Conservation (phyloP, 2,329 filamentous ascomycete species). For the Xylaria sp. region DNA sequence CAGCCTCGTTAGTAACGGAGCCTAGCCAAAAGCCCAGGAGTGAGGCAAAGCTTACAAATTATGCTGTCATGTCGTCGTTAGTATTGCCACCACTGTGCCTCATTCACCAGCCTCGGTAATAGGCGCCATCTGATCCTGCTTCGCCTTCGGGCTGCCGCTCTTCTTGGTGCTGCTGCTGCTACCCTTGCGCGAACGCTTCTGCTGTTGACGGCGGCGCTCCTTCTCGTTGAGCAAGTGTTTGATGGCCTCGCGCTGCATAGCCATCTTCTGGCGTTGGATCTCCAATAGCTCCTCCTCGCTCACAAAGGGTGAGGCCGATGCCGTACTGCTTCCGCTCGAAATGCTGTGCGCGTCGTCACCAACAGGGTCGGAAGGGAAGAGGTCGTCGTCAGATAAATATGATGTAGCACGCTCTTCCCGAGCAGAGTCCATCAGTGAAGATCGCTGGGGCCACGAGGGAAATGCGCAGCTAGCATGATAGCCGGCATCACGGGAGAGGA, state of each 20-base stretch:
- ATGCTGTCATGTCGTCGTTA: conserved; percentile 35
- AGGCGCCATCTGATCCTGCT: conserved; percentile 57
- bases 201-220: conserved; percentile 55
- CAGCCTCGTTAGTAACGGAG: conserved; percentile 10
- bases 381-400: conserved; percentile 68
- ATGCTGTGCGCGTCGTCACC: conserved; percentile 58
- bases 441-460: conserved; percentile 50
- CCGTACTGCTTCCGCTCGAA: conserved; percentile 49
- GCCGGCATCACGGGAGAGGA: conserved; percentile 34
- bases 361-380: conserved; percentile 58
- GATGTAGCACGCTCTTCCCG: conserved; percentile 54
- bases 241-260: conserved; percentile 58
- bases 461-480: conserved; percentile 48
- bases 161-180: conserved; percentile 33
- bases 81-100: conserved; percentile 26
- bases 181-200: conserved; percentile 37
- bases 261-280: conserved; percentile 56
- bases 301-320: conserved; percentile 50
- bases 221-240: conserved; percentile 59
- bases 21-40: neutral
- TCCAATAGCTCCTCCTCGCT: conserved; percentile 55
- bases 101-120: conserved; percentile 58
- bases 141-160: conserved; percentile 50
- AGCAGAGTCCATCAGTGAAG: conserved; percentile 41
- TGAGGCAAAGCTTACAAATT: conserved; percentile 36